Evolutionary conservation across 176 grass and related monocot species (phyloP).

Genomic region (maize (Zea mays)): Zm-B73-REFERENCE-NAM-5.0 NC_050104.1:160479501-160480000

Average conservation of each 20-base stretch:
- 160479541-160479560: not conserved
- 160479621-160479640: not conserved
- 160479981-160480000: constrained; percentile 5
- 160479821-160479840: too few relatives aligned
- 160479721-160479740: constrained; percentile 3
- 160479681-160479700: not conserved
- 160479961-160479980: not conserved
- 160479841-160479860: too few relatives aligned
- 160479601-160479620: not conserved
- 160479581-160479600: not conserved
- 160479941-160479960: not conserved
- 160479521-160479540: not conserved
- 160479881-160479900: not conserved
- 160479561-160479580: not conserved
- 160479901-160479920: not conserved
- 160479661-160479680: not conserved
- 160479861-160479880: not conserved
- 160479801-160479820: constrained; percentile 14
- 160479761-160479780: constrained; percentile 1
- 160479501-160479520: constrained; percentile 3
- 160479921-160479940: not conserved
- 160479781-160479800: not conserved
- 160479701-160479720: not conserved
- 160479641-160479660: not conserved
- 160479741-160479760: constrained; percentile 1